Evolutionary conservation across 2,329 filamentous ascomycete genomes (phyloP), one percentile per base, ranked within the genome.

Genomic region (Alternaria incomplexa): DNA sequence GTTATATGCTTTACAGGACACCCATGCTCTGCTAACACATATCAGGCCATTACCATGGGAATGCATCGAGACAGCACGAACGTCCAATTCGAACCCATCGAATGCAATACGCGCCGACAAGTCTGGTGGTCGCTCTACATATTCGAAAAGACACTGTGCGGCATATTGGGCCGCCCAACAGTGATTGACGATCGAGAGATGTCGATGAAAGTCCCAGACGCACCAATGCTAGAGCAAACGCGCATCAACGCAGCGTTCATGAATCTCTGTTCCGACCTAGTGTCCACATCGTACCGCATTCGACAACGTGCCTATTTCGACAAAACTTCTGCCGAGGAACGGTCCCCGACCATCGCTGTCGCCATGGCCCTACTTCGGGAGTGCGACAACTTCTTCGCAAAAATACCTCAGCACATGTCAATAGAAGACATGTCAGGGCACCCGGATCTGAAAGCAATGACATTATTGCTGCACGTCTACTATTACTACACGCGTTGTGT

Each of bases 51-150:
- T 57, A 81, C 80, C 13, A 74, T 83, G 56, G 81, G 81, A 4
- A 81, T 83, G 79, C 82, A 83, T 63, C 77, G 81, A 30, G 81
- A 82, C 64, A 78, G 74, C 26, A 74, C 78, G 0, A 79, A 78
- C n/a, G 70, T 73, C 32, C 74, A 79, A 2, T 81, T 82, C 56
- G 76, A 81, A n/a, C 63, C 69, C 3, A 66, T 75, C 17, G 74
- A 76, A 53, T 65, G 71, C 17, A 71, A 73, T n/a, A 68, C 62
- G 20, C 66, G 74, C 11, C 63, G 71, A 45, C 65, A 71, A 46
- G 70, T 74, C 5, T 76, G 71, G 72, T 73, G 70, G 70, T 70
- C 67, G 2, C 67, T 76, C 10, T 74, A 75, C 57, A 66, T 53
- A 22, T 73, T 73, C 46, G 74, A 76, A 43, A 70, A 68, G 43